Base-by-base conservation (phyloP, 2,329 filamentous ascomycete genomes). In the Zymoseptoria passerinii region DNA sequence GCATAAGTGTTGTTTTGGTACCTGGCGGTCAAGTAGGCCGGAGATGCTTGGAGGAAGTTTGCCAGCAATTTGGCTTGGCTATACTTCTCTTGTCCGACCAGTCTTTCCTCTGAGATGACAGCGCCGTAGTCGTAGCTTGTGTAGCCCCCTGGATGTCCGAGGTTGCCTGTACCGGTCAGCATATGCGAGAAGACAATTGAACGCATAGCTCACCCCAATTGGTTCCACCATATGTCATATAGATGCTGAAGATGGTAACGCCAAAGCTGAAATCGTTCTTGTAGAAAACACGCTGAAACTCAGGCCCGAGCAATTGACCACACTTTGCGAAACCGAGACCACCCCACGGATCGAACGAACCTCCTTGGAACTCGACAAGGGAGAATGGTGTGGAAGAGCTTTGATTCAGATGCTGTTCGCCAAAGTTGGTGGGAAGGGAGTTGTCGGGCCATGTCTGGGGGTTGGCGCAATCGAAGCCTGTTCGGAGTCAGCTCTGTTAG, bases 221-320 rank as follows among this genome's bases (percentile, higher is more conserved):
- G 0, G 89, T 92, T 5, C 89, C 89, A 13, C 89, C 89, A 63
- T 81, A 89, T 0, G 81, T 85, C 89, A 92, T 92, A 70, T 91
- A 92, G 1, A 90, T 68, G 64, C 85, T 91, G 58, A 90, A 76
- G 7, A 92, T 82, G 0, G 81, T 83, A 2, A 85, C 80, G 0
- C 84, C 85, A 16, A 63, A 67, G 29, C 56, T 58, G 56, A 65
- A 68, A 52, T 69, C 62, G 55, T 70, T 70, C 78, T 92, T 92
- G 72, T 90, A 89, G 68, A 91, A 90, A 0, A 94, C 85, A 16
- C 88, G 78, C 61, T 88, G 83, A 61, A 90, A 90, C 64, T 91
- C 86, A n/a, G 85, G 77, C 61, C 88, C 87, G 3, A 89, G 75
- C 2, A 92, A 77, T 2, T 77, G 74, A 3, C 81, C 76, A 65